A percentile compares a stretch with the other conserved stretches of the same genome.
Evolutionary conservation across 1,139 yeast genomes (phyloP).

Genomic region (Pichia cactophila): DNA sequence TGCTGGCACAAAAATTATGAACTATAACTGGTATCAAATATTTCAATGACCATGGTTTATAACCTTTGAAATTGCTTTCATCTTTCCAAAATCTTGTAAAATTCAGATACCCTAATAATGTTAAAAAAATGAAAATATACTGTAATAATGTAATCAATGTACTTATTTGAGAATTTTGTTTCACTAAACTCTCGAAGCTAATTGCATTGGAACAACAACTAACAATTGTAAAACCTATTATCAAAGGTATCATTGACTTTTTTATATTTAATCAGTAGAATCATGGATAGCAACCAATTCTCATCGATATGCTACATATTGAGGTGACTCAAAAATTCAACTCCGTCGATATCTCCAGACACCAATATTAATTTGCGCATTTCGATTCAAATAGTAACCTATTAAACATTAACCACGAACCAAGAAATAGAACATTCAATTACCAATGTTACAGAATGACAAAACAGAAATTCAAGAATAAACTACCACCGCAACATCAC

Average conservation of each 20-base stretch:
- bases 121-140: constrained; percentile 45
- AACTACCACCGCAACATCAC: constrained; percentile 10
- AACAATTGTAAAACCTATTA: constrained; percentile 45
- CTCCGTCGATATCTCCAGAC: neutral
- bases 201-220: constrained; percentile 71
- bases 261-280: no score
- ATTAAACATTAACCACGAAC: no score
- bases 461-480: constrained; percentile 2
- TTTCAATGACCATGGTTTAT: neutral
- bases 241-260: neutral
- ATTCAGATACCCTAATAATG: constrained; percentile 6
- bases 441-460: neutral
- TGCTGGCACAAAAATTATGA: constrained; percentile 12
- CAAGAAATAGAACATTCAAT: no score
- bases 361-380: neutral
- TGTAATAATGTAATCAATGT: constrained; percentile 54
- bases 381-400: no score
- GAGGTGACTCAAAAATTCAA: neutral
- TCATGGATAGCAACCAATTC: neutral
- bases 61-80: neutral
- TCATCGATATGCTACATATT: no score
- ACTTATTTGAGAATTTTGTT: constrained; percentile 35
- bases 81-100: neutral
- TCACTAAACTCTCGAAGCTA: constrained; percentile 48
- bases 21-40: constrained; percentile 9